Evolutionary conservation across 169 alveolate genomes (phyloP).

Genomic region (Haemoproteus tartakovskyi): DNA sequence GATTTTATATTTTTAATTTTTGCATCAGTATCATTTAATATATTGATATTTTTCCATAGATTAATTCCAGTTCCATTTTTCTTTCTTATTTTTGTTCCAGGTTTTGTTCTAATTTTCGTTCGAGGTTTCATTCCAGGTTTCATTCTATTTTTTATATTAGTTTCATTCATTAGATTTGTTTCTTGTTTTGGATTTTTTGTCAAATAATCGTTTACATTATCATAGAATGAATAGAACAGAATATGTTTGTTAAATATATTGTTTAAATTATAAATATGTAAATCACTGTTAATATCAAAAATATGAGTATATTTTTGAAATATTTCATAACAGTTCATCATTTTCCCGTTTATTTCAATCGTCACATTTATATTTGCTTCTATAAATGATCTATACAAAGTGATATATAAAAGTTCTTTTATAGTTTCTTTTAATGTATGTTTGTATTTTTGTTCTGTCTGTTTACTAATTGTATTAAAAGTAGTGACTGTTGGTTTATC

Average conservation of each 20-base stretch:
- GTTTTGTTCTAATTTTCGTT: background rate
- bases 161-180: too few relatives aligned
- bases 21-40: background rate
- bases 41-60: background rate
- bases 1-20: background rate
- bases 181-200: background rate
- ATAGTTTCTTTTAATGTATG: slow-evolving; percentile 39
- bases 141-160: too few relatives aligned
- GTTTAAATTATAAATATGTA: slow-evolving; percentile 44
- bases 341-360: slow-evolving; percentile 12
- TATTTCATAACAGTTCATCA: slow-evolving; percentile 48
- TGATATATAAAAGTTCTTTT: slow-evolving; percentile 42
- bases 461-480: slow-evolving; percentile 43
- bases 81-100: background rate
- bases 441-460: slow-evolving; percentile 61
- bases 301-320: slow-evolving; percentile 62
- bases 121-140: background rate
- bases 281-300: slow-evolving; percentile 48
- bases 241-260: slow-evolving; percentile 60
- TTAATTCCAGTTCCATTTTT: background rate
- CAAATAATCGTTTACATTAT: background rate
- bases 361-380: slow-evolving; percentile 40
- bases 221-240: slow-evolving; percentile 36
- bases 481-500: too few relatives aligned
- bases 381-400: slow-evolving; percentile 49